Evolutionary conservation across 1,139 yeast genomes (phyloP), one percentile per base, ranked within the genome.

Genomic region (Suhomyces terraborum): DNA sequence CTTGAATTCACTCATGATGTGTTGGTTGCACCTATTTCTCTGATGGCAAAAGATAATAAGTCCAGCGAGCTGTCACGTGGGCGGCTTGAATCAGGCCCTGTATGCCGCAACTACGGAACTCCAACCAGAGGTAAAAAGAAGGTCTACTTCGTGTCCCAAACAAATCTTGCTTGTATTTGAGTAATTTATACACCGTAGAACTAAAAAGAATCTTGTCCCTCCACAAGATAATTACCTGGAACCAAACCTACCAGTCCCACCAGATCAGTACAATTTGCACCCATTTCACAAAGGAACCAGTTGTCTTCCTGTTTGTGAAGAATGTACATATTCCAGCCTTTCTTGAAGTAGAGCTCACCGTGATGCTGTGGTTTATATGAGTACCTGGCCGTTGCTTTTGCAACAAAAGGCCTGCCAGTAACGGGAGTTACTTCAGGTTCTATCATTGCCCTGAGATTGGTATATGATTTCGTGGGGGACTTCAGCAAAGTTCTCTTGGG

Each of bases 241-340:
- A 89, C 93, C 40, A 88, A 72, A 0, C 96, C 96, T 8, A 80
- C 70, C 47, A 52, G 42, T 3, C 77, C 78, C n/a, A 52, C 58
- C 6, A 52, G 50, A 20, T 74, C 73, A 8, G 77, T 77, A 20
- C 79, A 71, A 43, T 77, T 75, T n/a, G 61, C 61, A 7, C 78
- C 70, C 38, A 84, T 79, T 58, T 88, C 95, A 47, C 88, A 85
- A 52, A 84, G 82, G 83, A 85, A 88, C 96, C 96, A 88, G 25
- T 89, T 88, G 55, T 88, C 96, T 41, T 84, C 91, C 59, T 88
- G 95, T 69, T 77, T 83, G 51, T 80, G 80, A 19, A 86, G 63
- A 10, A 88, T 79, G 47, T 81, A 74, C 61, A 88, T 67, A n/a
- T 79, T 60, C 70, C 89, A 94, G 41, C 84, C 85, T 56, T 86